Base-by-base conservation (phyloP, 2,329 filamentous ascomycete species). In the Microcyclosporella mali region DNA sequence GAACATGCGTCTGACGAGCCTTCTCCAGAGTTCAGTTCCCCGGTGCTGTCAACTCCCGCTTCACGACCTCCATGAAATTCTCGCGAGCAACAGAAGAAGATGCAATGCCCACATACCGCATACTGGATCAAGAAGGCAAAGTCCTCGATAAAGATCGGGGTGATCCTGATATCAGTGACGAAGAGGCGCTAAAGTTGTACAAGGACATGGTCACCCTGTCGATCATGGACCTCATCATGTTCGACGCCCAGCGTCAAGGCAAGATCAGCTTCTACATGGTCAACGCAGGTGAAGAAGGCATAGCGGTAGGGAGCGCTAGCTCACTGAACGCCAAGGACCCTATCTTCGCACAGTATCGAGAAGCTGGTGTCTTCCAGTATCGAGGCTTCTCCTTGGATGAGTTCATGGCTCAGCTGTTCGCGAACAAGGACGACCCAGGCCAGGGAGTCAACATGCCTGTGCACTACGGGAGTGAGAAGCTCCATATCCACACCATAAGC, bases 151-250 rank as follows among this genome's bases (percentile, higher is more conserved):
- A 79, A 37, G 73, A 75, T 10, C 82, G 85, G 57, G 70, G 74
- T 39, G 78, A 81, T 0, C 82, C 71, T 3, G 68, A 89, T 58
- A 78, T 92, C 2, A 72, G 74, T 31, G 69, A 77, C 45, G 73
- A 76, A 40, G 81, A 92, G 46, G 68, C 77, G 0, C 49, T 81
- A 32, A 70, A 65, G 4, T 72, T 79, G 66, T 83, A 83, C 58
- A 77, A 71, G 51, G 78, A 81, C 56, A 83, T 83, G 79, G 65
- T 82, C 45, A 75, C 71, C 19, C 78, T 83, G 43, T 81, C 84
- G 43, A 85, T 97, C 54, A 92, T 98, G 88, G 92, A 98, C 62
- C 66, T 94, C 42, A 85, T 97, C 63, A 97, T 97, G 89, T 95
- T 95, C 60, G 92, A 98, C 60, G 89, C 92, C 0, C 92, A 98